phyloP scores from a whole-genome alignment of 495 filamentous ascomycete genomes.

The Neurospora discreta region DNA sequence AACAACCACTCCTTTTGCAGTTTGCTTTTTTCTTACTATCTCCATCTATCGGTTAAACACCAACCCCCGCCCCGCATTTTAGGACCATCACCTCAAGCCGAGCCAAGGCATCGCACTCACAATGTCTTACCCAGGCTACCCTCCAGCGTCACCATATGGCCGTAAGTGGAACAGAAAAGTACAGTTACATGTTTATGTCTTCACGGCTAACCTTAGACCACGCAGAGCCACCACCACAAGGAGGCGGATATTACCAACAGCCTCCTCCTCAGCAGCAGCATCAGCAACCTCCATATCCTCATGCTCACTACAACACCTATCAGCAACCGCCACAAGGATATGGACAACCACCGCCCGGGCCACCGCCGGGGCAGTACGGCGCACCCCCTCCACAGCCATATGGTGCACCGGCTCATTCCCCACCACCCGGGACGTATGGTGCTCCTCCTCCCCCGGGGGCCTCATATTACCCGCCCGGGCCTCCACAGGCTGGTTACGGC shows the following conservation, averaged over 20 bases:
- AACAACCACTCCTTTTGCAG: not conserved
- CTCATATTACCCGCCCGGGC: conserved; percentile 3
- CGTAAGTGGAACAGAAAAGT: conserved; percentile 11
- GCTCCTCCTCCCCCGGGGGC: conserved; percentile 1
- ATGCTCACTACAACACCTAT: conserved; percentile 8
- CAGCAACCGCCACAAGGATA: conserved; percentile 8
- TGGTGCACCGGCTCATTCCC: conserved; percentile 2
- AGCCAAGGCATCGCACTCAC: not conserved
- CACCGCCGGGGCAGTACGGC: conserved; percentile 5
- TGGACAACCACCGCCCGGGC: conserved; percentile 1
- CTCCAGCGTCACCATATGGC: conserved; percentile 13
- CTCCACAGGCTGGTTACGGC: not conserved
- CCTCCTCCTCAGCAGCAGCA: conserved; percentile 13
- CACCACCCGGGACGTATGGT: conserved; percentile 2
- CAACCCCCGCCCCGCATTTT: not conserved
- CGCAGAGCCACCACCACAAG: conserved; percentile 18
- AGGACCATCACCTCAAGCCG: not conserved
- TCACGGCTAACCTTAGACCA: conserved; percentile 1
- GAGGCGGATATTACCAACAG: conserved; percentile 19
- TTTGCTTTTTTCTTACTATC: not conserved
- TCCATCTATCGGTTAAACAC: not conserved
- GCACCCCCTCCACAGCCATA: conserved; percentile 5
- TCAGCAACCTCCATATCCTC: conserved; percentile 2
- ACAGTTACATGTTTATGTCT: not conserved
- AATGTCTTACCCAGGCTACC: conserved; percentile 24